Evolutionary conservation across 805 yeast species (phyloP), one percentile per base, ranked within the genome.

Genomic region (Isabelozyma rhagii): DNA sequence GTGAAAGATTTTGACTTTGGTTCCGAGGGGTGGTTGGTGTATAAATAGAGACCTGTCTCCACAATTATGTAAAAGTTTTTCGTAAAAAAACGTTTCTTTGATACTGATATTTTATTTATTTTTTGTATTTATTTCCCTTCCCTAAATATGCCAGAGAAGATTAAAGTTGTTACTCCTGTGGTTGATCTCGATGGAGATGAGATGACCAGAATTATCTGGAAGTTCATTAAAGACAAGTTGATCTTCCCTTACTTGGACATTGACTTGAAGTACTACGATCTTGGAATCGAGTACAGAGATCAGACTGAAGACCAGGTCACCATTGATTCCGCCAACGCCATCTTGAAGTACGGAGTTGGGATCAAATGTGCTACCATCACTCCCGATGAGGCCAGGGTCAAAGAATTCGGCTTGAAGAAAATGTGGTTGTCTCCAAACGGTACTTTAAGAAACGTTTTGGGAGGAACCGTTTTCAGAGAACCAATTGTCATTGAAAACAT

Each of bases 381-480:
- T n/a, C 97, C 98, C 7, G 96, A 89, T 66, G 98, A 93, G 75
- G 94, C 89, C 44, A 84, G 98, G 63, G 97, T 93, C 47, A 77
- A 88, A 69, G 98, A 93, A 71, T 93, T 90, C 71, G 75, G 80
- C 49, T 80, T 93, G 69, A 91, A 93, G 76, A 87, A 91, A 70
- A 93, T 93, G 98, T 93, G 97, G 97, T 79, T 87, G 52, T 89
- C 97, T 13, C 98, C 98, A 55, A 93, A 93, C 72, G 98, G 98
- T 52, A 93, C 98, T 46, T 89, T 93, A 68, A 85, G 98, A 74
- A 93, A 93, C 76, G 86, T 93, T 54, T 77, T 93, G 52, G 97
- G 97, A 46, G 98, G 98, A 52, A 93, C 97, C 28, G 97, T 93
- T 43, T 93, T 93, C 80, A 83, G 98, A 64, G 98, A 92, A 74